Base-by-base conservation (phyloP, 108 stramenopile species). In the Cylindrotheca fusiformis region DNA sequence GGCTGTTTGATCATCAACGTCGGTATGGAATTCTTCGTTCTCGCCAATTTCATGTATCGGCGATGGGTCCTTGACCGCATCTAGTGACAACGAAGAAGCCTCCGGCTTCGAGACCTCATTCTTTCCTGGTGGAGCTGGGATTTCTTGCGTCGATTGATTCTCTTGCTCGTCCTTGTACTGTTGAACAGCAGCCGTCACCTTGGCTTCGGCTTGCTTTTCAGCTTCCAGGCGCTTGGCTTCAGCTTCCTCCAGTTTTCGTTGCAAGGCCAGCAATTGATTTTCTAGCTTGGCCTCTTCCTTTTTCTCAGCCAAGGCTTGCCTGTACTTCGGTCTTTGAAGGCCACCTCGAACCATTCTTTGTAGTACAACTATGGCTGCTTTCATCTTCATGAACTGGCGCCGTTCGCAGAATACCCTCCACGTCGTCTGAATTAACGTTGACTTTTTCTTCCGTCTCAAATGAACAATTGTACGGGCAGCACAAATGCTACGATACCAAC, bases 371-470 rank as follows among this genome's bases (percentile, higher is more conserved):
- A 83, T 68, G 3, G 86, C 76, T 8, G 23, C 59, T 1, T 57
- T 17, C 14, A 26, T 20, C 24, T 47, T 51, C 2, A 41, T 58
- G 5, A 56, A 41, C 23, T 14, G 17, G 22, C 50, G 48, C n/a
- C 52, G 41, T 21, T 55, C 52, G 12, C 46, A 23, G 2, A n/a
- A 31, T n/a, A 70, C 64, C 51, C 80, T 55, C 77, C 77, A 85
- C 4, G 57, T 68, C 5, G 88, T 83, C 77, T 94, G 92, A 71
- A 94, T 87, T 18, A 76, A 23, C 21, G 80, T 83, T 0, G 88
- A 72, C 44, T 59, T 78, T 33, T 74, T 63, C 4, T 76, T 54
- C 6, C 75, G 62, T 33, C 82, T 68, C 23, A 71, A 63, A 30
- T 71, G 78, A 48, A 63, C 44, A n/a, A 84, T 60, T 46, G 68